Evolutionary conservation across 2,329 filamentous ascomycete species (phyloP).

Genomic region (Trichoderma sp.): DNA sequence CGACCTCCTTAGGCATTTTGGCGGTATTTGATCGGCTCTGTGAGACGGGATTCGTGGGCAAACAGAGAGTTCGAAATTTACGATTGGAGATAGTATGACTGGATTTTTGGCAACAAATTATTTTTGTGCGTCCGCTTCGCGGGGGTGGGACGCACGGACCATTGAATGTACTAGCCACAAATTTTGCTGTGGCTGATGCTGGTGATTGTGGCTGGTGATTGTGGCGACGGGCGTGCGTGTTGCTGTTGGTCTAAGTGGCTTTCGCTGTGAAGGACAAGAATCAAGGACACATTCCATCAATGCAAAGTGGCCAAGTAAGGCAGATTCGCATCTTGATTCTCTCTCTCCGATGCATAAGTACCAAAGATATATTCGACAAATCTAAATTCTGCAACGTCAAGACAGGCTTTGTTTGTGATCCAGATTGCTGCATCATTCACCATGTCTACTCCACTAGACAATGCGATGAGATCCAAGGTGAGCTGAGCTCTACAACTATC

Average conservation of each 20-base stretch:
- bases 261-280: not conserved
- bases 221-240: slow-evolving; percentile 30
- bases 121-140: slow-evolving; percentile 38
- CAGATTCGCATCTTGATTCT: not conserved
- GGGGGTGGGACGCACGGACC: slow-evolving; percentile 35
- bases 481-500: slow-evolving; percentile 29
- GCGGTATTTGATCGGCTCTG: slow-evolving; percentile 49
- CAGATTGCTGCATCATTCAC: slow-evolving; percentile 32
- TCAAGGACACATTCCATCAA: slow-evolving; percentile 26
- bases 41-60: slow-evolving; percentile 32
- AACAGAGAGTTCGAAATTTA: slow-evolving; percentile 27
- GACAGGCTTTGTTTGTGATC: not conserved
- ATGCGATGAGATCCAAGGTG: slow-evolving; percentile 71
- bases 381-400: not conserved
- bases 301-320: not conserved
- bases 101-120: slow-evolving; percentile 35
- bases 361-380: no score
- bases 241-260: slow-evolving; percentile 14
- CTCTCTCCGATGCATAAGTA: not conserved
- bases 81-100: slow-evolving; percentile 30
- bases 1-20: slow-evolving; percentile 98
- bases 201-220: slow-evolving; percentile 5
- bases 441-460: slow-evolving; percentile 73
- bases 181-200: not conserved
- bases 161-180: slow-evolving; percentile 3